These are phyloP conservation scores for Microbotryum violaceum DNA, from an alignment of 1,284 basidiomycete genomes.

Conservation along the genomic window DNA sequence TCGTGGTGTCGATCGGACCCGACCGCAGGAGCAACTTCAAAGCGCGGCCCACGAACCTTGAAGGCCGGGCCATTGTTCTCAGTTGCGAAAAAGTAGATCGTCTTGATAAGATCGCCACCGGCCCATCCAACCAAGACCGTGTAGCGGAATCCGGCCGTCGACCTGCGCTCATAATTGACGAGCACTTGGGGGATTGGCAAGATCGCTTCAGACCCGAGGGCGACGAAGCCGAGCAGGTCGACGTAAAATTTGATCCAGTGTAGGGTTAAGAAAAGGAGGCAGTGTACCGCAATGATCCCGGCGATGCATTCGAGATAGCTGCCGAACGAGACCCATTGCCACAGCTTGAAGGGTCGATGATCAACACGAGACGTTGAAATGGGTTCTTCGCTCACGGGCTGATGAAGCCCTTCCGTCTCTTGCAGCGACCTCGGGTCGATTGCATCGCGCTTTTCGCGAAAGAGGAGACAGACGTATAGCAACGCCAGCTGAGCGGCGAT, in stretches of 20 bases:
- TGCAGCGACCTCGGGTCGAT: neutral
- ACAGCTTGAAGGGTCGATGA: conserved; percentile 44
- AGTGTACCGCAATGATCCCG: conserved; percentile 42
- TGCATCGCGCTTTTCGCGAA: conserved; percentile 31
- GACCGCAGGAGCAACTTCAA: neutral
- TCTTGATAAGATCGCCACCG: conserved; percentile 35
- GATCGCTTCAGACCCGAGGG: conserved; percentile 48
- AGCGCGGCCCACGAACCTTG: conserved; percentile 39
- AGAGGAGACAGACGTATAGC: conserved; percentile 47
- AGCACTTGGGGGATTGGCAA: conserved; percentile 49
- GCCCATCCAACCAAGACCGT: conserved; percentile 46
- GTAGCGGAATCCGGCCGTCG: conserved; percentile 46
- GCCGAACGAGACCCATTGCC: conserved; percentile 43
- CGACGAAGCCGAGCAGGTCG: conserved; percentile 45
- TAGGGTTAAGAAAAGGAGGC: conserved; percentile 36
- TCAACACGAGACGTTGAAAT: neutral
- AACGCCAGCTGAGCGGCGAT: conserved; percentile 47
- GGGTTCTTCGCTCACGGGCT: neutral
- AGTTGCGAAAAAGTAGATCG: conserved; percentile 44
- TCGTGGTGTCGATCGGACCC: too few relatives aligned
- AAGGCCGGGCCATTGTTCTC: conserved; percentile 45
- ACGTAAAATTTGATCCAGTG: conserved; percentile 34
- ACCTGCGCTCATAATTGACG: conserved; percentile 45
- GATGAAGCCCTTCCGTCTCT: conserved; percentile 1
- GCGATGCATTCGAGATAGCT: conserved; percentile 47